Percentiles rank a stretch among this genome's conserved stretches.
Conservation (phyloP, 116 monocot genomes). For the Papilionanthe hybrid region DNA sequence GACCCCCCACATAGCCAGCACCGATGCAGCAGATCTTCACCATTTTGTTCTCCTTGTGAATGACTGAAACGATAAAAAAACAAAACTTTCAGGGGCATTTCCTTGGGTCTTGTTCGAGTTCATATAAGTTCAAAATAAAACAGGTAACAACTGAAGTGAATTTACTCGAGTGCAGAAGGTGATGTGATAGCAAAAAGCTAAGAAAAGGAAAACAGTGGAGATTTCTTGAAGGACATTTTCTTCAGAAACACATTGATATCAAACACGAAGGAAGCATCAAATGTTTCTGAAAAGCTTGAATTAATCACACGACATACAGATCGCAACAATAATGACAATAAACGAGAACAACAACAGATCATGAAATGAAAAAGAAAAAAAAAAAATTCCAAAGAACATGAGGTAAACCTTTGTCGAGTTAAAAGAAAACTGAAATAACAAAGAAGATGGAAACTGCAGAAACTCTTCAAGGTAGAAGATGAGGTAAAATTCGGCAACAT, state of each 20-base stretch:
- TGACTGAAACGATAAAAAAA: conserved; percentile 1
- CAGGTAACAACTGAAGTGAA: not conserved
- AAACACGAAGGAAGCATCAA: not conserved
- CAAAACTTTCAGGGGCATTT: not conserved
- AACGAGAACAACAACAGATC: no score
- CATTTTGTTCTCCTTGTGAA: conserved; percentile 5
- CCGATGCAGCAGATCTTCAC: conserved; percentile 48
- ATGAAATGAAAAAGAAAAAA: no score
- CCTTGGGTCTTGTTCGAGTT: not conserved
- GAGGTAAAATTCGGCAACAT: no score
- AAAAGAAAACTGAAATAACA: not conserved
- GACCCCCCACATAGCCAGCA: conserved; percentile 36
- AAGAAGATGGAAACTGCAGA: no score
- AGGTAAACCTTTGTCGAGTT: not conserved
- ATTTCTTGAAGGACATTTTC: not conserved
- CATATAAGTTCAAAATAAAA: not conserved
- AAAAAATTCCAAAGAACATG: no score
- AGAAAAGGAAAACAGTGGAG: not conserved
- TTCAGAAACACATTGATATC: not conserved
- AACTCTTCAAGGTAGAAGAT: no score
- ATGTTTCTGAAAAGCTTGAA: not conserved
- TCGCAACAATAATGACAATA: no score
- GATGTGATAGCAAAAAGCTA: no score
- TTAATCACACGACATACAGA: no score
- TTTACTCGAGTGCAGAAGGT: no score